Evolutionary conservation across 1,139 yeast genomes (phyloP).

Genomic region (Geotrichum armillariae): DNA sequence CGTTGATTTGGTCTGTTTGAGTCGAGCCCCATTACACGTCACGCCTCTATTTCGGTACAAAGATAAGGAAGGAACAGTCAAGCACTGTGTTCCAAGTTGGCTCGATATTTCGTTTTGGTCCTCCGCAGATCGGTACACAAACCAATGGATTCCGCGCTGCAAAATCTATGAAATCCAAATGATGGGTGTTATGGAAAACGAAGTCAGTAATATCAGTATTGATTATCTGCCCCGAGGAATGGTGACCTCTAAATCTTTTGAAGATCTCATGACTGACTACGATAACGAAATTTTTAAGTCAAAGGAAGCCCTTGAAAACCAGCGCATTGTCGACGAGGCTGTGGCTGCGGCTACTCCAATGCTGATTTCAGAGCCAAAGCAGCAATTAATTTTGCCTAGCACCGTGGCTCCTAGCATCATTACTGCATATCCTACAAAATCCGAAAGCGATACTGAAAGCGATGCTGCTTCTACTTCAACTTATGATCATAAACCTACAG

Average conservation of each 20-base stretch:
- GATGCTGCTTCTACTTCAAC: not conserved
- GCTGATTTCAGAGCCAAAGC: constrained; percentile 26
- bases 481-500: not conserved
- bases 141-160: constrained; percentile 89
- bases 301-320: constrained; percentile 27
- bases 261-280: constrained; percentile 59
- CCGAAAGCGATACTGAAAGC: not conserved
- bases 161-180: constrained; percentile 93
- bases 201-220: constrained; percentile 63
- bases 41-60: constrained; percentile 84
- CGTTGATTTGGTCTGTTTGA: constrained; percentile 81
- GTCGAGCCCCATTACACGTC: constrained; percentile 88
- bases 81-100: constrained; percentile 90
- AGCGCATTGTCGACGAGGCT: constrained; percentile 30
- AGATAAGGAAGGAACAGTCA: constrained; percentile 39
- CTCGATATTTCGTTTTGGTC: constrained; percentile 88
- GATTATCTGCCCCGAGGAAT: constrained; percentile 46
- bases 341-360: constrained; percentile 27
- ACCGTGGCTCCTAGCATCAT: not conserved
- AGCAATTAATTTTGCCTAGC: constrained; percentile 21
- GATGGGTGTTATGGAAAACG: constrained; percentile 98
- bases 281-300: constrained; percentile 48
- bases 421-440: not conserved
- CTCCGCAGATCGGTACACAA: constrained; percentile 42
- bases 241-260: constrained; percentile 36